Percentiles rank a stretch among this genome's conserved stretches.
These are phyloP conservation scores for Rhipidocladum racemiflorum DNA, from an alignment of 176 grass and related monocot genomes.

Conservation along the genomic window DNA sequence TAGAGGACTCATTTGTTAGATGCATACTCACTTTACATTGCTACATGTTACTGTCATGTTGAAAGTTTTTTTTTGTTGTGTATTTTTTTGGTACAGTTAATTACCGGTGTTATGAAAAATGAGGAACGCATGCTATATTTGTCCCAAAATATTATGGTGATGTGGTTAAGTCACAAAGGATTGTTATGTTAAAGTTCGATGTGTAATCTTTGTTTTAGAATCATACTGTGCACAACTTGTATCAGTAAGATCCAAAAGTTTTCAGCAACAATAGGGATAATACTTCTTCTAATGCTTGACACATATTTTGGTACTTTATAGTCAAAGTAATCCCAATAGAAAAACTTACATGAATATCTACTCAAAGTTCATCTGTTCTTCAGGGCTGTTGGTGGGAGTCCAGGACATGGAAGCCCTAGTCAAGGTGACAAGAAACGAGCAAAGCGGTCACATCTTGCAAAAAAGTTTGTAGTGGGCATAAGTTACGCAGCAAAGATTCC, in stretches of 20 bases:
- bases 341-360: constrained; percentile 15
- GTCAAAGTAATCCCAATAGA: constrained; percentile 7
- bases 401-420: constrained; percentile 46
- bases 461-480: constrained; percentile 56
- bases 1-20: background rate
- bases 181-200: background rate
- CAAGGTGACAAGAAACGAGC: constrained; percentile 60
- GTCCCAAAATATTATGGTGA: background rate
- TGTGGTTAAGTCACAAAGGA: background rate
- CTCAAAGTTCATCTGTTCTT: constrained; percentile 30
- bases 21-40: constrained; percentile 14
- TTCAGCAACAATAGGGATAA: background rate
- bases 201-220: background rate
- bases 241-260: constrained; percentile 10
- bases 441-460: constrained; percentile 61
- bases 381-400: constrained; percentile 51
- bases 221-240: background rate
- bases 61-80: background rate
- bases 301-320: background rate
- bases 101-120: background rate
- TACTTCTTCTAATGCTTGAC: background rate
- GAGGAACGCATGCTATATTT: background rate
- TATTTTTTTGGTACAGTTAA: background rate
- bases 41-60: background rate
- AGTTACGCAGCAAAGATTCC: constrained; percentile 74